A percentile compares a stretch with the other conserved stretches of the same genome.
These are phyloP conservation scores for Astragalus membranaceus DNA, from an alignment of 306 rosid genomes.

Conservation along the genomic window DNA sequence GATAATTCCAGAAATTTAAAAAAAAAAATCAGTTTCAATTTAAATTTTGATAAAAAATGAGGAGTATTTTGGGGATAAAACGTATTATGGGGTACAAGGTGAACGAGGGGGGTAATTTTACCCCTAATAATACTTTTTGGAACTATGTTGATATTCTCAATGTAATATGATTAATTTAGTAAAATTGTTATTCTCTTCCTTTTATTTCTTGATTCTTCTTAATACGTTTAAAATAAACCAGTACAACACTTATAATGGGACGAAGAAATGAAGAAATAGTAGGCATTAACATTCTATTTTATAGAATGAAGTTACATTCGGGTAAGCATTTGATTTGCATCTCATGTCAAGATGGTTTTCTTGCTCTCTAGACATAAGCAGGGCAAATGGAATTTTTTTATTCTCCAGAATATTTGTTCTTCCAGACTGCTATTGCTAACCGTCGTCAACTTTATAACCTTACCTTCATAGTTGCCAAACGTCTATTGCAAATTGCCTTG, in stretches of 20 bases:
- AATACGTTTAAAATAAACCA: no score
- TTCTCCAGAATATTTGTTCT: neutral
- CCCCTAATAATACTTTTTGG: no score
- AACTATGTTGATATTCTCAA: no score
- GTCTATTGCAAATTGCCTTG: neutral
- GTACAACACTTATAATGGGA: neutral
- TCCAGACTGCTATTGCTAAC: neutral
- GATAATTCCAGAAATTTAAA: no score
- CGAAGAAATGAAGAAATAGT: neutral
- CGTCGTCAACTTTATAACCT: neutral
- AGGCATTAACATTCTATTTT: neutral
- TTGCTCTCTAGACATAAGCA: neutral
- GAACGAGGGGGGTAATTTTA: no score
- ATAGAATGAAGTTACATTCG: neutral
- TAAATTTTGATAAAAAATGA: no score
- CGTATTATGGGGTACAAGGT: no score
- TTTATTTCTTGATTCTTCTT: no score
- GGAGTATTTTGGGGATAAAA: no score
- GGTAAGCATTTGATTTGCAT: neutral
- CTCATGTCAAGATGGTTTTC: neutral
- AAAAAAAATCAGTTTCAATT: no score
- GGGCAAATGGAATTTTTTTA: neutral
- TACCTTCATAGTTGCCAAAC: neutral
- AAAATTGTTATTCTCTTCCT: no score
- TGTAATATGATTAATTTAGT: no score